Base-by-base conservation (phyloP, 169 alveolate species). In the Plasmodium coatneyi region DNA sequence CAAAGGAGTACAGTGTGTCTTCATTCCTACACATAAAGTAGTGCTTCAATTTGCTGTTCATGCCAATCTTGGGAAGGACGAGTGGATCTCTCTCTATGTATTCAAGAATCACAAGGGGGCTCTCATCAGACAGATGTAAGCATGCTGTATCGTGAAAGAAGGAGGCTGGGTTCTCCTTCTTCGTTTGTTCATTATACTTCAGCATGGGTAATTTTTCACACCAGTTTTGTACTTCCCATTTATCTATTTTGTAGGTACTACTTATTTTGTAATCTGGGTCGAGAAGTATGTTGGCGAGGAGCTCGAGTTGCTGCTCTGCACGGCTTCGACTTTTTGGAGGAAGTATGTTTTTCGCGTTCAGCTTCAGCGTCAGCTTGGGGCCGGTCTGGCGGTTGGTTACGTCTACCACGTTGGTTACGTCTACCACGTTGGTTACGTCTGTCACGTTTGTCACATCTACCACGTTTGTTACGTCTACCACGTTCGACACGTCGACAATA, bases 11-110 rank as follows among this genome's bases (percentile, higher is more conserved):
- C 39, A 89, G 16, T 25, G 25, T 60, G 16, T 78, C 89, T 14
- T 89, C 89, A 56, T 89, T 60, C 71, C 46, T 66, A 30, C 80
- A 14, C 71, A 66, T 89, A 39, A 89, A 79, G 19, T 89, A 89
- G 19, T 89, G 94, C 25, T 89, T 89, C 32, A 89, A 3, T 54
- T 89, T 89, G 12, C 94, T 89, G 28, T 89, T 89, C 94, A 89
- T 89, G 3, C 94, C 94, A 56, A 78, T 56, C 30, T 89, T 89
- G 25, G 82, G 71, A 7, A 80, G n/a, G 12, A 89, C 72, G 32
- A 89, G 1, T 3, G 94, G 94, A 39, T 89, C 94, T n/a, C 60
- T 89, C 19, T 89, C 94, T 7, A 80, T 9, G 9, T 89, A 89
- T 36, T 89, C 94, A 6, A 89, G 39, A 12, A 89, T 41, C 5